phyloP scores from a whole-genome alignment of 2,329 filamentous ascomycete genomes.

The Sclerotinia trifoliorum region DNA sequence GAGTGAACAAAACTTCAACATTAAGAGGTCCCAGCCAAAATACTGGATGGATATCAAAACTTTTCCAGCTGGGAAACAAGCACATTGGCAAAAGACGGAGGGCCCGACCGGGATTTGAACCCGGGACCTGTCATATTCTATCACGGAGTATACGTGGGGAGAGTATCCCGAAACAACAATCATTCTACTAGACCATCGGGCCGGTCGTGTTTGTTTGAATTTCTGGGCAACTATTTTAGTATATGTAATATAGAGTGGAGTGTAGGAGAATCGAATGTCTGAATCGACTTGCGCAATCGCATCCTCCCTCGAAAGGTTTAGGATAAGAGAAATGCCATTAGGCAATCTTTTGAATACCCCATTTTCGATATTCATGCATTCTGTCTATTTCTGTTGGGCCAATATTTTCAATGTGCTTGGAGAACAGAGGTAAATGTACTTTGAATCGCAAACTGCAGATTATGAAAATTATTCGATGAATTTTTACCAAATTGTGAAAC shows the following conservation, averaged over 20 bases:
- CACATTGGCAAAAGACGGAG: not conserved
- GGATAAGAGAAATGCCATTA: not conserved
- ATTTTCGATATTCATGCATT: not conserved
- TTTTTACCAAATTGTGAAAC: not conserved
- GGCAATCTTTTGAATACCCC: not conserved
- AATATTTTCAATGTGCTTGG: not conserved
- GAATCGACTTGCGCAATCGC: not conserved
- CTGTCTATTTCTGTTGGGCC: not conserved
- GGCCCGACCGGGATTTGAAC: conserved; percentile 11
- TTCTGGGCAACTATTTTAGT: accelerated
- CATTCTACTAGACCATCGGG: conserved; percentile 4
- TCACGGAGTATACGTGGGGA: conserved; percentile 14
- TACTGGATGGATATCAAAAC: not conserved
- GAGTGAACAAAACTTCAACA: not conserved
- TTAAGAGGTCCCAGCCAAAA: not conserved
- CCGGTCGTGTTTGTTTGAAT: accelerated
- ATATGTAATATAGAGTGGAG: not conserved
- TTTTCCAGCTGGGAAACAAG: not conserved
- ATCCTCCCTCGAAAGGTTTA: not conserved
- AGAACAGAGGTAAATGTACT: not conserved
- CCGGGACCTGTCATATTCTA: conserved; percentile 10
- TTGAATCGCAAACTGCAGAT: not conserved
- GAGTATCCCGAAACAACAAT: conserved; percentile 1
- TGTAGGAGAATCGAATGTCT: accelerated
- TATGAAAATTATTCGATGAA: not conserved